Base-by-base conservation (phyloP, 495 filamentous ascomycete species). In the Friedmanniomyces endolithicus region DNA sequence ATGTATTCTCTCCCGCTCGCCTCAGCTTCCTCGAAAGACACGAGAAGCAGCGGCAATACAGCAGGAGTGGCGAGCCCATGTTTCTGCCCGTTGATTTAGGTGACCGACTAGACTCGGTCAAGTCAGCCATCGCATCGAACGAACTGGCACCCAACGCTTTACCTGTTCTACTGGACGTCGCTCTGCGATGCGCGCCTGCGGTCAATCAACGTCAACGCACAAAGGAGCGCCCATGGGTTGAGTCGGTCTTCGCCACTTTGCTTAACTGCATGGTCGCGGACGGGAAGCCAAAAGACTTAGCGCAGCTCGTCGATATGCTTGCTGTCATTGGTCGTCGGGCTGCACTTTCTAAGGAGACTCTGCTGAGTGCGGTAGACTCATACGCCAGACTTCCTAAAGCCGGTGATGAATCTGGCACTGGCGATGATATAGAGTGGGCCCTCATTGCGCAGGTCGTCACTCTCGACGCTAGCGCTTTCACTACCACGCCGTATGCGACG, bases 1-100 rank as follows among this genome's bases (percentile, higher is more conserved):
- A 88, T 70, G 72, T 94, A 29, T 73, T 94, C 19, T 68, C 83
- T 1, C 87, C 86, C 3, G 78, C 81, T 29, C 80, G 80, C 48
- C 65, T 72, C 3, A 70, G 71, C 2, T 65, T 75, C 64, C 62
- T 70, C 43, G 25, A 45, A 23, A 29, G 9, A 19, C 25, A 31
- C 67, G 29, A 52, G 65, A 48, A 61, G 71, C 9, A 61, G 69
- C 41, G 11, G 3, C 45, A 49, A 40, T 34, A 55, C 43, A 34
- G 22, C 11, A 46, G 19, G 20, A 46, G 53, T 1, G 24, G 1
- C 6, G 23, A 22, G 1, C 39, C 40, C 25, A 23, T 46, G 41
- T n/a, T 45, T 11, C n/a, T n/a, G 7, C 16, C 33, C 22, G 24
- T 19, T 12, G 24, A 8, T 23, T 16, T 59, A 7, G 3, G 14